Base-by-base conservation (phyloP, 1,284 basidiomycete genomes). In the Ceratobasidium sp. region DNA sequence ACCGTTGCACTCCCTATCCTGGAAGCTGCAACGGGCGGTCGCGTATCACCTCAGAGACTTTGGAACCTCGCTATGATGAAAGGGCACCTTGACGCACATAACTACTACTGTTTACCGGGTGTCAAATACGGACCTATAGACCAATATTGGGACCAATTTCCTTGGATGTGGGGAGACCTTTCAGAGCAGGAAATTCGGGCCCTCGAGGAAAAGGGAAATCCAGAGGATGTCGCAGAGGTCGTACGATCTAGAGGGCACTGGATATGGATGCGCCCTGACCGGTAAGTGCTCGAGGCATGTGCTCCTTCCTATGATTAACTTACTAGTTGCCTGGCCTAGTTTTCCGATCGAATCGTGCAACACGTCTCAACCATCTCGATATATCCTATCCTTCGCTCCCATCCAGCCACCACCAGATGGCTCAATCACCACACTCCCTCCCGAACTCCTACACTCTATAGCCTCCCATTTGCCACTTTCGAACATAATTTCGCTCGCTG, bases 261-360 rank as follows among this genome's bases (percentile, higher is more conserved):
- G 58, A 73, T 73, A 59, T 73, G 58, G 71, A 73, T 73, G 71
- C 58, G 71, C 16, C 71, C 59, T 3, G 71, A 73, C 22, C 58
- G 71, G 71, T 63, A 24, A 48, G 71, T 16, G 8, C 13, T 41
- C 27, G 27, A 24, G 24, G 46, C 13, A n/a, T 37, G 34, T n/a
- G 14, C 29, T 14, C 27, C 29, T 7, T 59, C 27, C n/a, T 59
- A 58, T 22, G 16, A 27, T 62, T 43, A 7, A n/a, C 41, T 27
- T 43, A 46, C 22, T 31, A 13, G 27, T 56, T 5, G 11, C 31
- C 7, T 16, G 19, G 41, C 31, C 29, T 39, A 68, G 29, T 19
- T 54, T 51, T 29, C 51, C 37, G 6, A 68, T 68, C n/a, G 48
- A 53, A 14, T 1, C 51, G 9, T n/a, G 19, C 22, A 11, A 24